A percentile compares a stretch with the other conserved stretches of the same genome.
Conservation (phyloP, 1,284 basidiomycete species). For the Cutaneotrichosporon mucoides region DNA sequence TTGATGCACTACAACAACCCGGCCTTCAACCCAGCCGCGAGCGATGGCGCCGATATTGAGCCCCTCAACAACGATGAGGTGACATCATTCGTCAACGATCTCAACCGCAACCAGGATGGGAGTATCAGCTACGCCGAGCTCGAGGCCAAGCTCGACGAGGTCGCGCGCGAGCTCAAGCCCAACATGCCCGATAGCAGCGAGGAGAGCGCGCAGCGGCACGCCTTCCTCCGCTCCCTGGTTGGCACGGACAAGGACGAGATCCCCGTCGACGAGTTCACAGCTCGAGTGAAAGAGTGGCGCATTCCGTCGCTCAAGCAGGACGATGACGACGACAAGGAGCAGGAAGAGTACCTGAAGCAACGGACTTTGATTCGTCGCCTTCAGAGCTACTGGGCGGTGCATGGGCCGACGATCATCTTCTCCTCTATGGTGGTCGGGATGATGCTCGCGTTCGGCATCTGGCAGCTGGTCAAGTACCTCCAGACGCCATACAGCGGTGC, state of each 20-base stretch:
- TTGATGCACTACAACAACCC: constrained; percentile 5
- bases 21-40: constrained; percentile 6
- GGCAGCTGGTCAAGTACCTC: constrained; percentile 32
- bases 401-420: constrained; percentile 28
- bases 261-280: constrained; percentile 19
- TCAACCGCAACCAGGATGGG: constrained; percentile 29
- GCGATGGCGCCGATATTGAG: neutral
- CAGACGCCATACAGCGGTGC: constrained; percentile 22
- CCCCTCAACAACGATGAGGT: constrained; percentile 26
- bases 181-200: constrained; percentile 26
- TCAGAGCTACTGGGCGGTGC: constrained; percentile 26
- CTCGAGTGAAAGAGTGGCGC: constrained; percentile 23
- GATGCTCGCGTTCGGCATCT: constrained; percentile 26
- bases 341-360: constrained; percentile 22
- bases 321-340: constrained; percentile 21
- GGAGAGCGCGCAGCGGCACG: constrained; percentile 20
- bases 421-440: constrained; percentile 22
- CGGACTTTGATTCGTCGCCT: constrained; percentile 15
- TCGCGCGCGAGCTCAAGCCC: constrained; percentile 23
- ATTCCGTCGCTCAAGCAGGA: constrained; percentile 30
- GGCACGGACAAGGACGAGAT: constrained; percentile 16
- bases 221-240: constrained; percentile 24
- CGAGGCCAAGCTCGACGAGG: constrained; percentile 26
- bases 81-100: constrained; percentile 25
- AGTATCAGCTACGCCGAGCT: constrained; percentile 24